phyloP scores from a whole-genome alignment of 1,139 yeast species.

The Torulaspora pretoriensis region DNA sequence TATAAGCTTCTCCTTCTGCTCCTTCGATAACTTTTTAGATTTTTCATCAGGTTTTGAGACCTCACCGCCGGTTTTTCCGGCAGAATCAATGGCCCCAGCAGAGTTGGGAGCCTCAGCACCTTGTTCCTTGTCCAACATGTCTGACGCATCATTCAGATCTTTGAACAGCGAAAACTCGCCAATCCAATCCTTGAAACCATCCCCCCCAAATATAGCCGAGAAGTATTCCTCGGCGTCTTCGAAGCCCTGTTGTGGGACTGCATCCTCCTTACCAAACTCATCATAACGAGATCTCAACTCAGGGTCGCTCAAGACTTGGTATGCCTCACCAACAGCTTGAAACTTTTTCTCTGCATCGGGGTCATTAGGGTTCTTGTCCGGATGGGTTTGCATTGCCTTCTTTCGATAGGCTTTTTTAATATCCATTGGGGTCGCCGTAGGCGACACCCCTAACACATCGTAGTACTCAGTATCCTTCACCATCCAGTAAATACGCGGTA shows the following conservation, averaged over 20 bases:
- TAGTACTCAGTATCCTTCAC: slow-evolving; percentile 93
- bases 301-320: slow-evolving; percentile 62
- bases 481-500: slow-evolving; percentile 41
- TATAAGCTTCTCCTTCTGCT: slow-evolving; percentile 52
- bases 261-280: slow-evolving; percentile 60
- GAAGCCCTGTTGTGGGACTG: slow-evolving; percentile 64
- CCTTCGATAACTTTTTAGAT: slow-evolving; percentile 41
- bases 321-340: slow-evolving; percentile 68
- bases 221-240: slow-evolving; percentile 70
- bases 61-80: slow-evolving; percentile 8
- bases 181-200: slow-evolving; percentile 68
- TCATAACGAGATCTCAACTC: slow-evolving; percentile 58
- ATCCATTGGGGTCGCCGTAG: slow-evolving; percentile 73
- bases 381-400: slow-evolving; percentile 84
- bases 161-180: slow-evolving; percentile 65
- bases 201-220: slow-evolving; percentile 73
- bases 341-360: slow-evolving; percentile 65
- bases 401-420: slow-evolving; percentile 92
- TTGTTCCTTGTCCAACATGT: slow-evolving; percentile 39
- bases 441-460: slow-evolving; percentile 63
- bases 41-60: slow-evolving; percentile 13
- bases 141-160: slow-evolving; percentile 57
- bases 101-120: slow-evolving; percentile 6
- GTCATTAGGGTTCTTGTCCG: slow-evolving; percentile 90
- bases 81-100: slow-evolving; percentile 9